Evolutionary conservation across 2,329 filamentous ascomycete species (phyloP), one percentile per base, ranked within the genome.

Genomic region (Penicillium decumbens): DNA sequence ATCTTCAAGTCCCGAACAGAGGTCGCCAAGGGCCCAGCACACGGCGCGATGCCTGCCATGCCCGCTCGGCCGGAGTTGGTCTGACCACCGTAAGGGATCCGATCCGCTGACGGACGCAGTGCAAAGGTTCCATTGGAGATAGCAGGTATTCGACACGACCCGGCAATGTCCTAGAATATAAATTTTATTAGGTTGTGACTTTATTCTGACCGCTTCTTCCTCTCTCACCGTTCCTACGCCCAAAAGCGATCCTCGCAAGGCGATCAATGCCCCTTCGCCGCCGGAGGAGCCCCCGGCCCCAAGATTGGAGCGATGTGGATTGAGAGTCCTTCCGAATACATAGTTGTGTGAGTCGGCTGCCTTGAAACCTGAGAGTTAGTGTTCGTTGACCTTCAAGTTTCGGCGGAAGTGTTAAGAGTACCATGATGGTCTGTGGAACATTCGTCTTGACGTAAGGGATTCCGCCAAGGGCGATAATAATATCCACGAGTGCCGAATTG

Each of bases 261-360:
- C 65, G 1, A 70, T 37, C 3, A 70, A 43, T 0, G 67, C 65
- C 1, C 62, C 66, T 50, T 71, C 67, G 1, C 65, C 66, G 7
- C 62, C 62, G 2, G 49, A 57, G 25, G 52, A 57, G 1, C 63
- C 63, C 7, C 64, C 63, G 0, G 58, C 54, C 0, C 57, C 56
- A 1, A 62, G 45, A 2, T 41, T 47, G 0, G 33, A 48, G 24
- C 59, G 54, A 27, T 58, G 46, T 0, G 64, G 64, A 43, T 64
- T 65, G 1, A 57, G 30, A 1, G 52, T 52, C 8, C 57, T 54
- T 3, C 60, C 60, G 20, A 57, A 62, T 8, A 64, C 49, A 25
- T 58, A 57, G 37, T 61, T 63, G 9, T 58, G 45, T 0, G 60
- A 60, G 25, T 63, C 60, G 7, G 33, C 33, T 2, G 33, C 33